A percentile compares a stretch with the other conserved stretches of the same genome.
phyloP scores from a whole-genome alignment of 2,329 filamentous ascomycete species.

The Hypoxylon sp. region DNA sequence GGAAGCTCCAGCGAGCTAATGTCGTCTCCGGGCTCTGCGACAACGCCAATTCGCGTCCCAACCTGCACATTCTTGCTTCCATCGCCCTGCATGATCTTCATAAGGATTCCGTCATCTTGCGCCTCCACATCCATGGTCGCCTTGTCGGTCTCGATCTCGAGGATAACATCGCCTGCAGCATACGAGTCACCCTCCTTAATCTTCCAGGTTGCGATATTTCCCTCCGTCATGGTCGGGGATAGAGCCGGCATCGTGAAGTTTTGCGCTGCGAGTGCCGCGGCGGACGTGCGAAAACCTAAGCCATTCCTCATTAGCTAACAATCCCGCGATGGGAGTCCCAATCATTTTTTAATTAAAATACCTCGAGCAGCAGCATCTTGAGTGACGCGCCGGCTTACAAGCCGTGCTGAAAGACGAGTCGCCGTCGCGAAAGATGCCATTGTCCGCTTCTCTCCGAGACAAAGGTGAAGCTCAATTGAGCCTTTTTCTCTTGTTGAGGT shows the following conservation, averaged over 20 bases:
- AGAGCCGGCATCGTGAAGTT: constrained; percentile 93
- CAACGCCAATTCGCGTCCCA: constrained; percentile 82
- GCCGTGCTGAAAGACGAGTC: constrained; percentile 72
- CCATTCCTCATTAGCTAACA: constrained; percentile 17
- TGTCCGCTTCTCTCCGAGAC: constrained; percentile 45
- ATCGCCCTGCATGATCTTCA: constrained; percentile 82
- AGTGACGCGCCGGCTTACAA: constrained; percentile 65
- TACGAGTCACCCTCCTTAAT: constrained; percentile 89
- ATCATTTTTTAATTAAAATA: constrained; percentile 54
- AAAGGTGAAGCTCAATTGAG: constrained; percentile 47
- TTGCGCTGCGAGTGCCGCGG: constrained; percentile 76
- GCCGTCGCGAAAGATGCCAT: constrained; percentile 77
- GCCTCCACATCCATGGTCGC: constrained; percentile 95
- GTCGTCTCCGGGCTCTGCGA: constrained; percentile 86
- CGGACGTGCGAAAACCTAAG: constrained; percentile 73
- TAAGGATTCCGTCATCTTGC: constrained; percentile 86
- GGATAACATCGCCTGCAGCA: constrained; percentile 83
- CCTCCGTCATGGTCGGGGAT: constrained; percentile 94
- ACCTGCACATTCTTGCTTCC: constrained; percentile 83
- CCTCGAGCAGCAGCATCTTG: constrained; percentile 68
- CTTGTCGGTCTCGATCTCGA: constrained; percentile 95
- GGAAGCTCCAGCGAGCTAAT: constrained; percentile 79
- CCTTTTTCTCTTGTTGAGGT: constrained; percentile 37
- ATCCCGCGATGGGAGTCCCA: constrained; percentile 23
- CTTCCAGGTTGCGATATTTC: constrained; percentile 86